phyloP scores from a whole-genome alignment of 1,139 yeast genomes.

The Kodamaea ohmeri region DNA sequence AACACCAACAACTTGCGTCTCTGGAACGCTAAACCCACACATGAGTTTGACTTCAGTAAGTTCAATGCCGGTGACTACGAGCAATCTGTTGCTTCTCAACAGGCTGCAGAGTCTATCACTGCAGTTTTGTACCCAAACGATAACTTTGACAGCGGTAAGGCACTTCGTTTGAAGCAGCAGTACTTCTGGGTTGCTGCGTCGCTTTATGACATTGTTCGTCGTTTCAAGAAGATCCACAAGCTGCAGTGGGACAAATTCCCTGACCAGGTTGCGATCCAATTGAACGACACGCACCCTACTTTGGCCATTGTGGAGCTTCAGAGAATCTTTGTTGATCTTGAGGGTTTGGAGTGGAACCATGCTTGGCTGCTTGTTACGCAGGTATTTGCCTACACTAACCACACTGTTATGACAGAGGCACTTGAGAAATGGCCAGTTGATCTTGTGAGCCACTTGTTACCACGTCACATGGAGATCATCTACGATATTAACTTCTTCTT shows the following conservation, averaged over 20 bases:
- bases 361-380: slow-evolving; percentile 83
- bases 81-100: slow-evolving; percentile 80
- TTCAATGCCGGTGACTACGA: slow-evolving; percentile 91
- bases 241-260: slow-evolving; percentile 77
- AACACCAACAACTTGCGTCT: slow-evolving; percentile 87
- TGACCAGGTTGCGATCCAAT: slow-evolving; percentile 85
- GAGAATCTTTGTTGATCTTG: slow-evolving; percentile 81
- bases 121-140: slow-evolving; percentile 92
- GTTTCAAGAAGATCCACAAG: slow-evolving; percentile 78
- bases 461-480: slow-evolving; percentile 89
- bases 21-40: slow-evolving; percentile 89
- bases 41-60: slow-evolving; percentile 88
- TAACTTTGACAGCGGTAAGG: slow-evolving; percentile 88
- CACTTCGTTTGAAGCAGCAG: slow-evolving; percentile 89
- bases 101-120: slow-evolving; percentile 86
- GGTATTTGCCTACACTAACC: slow-evolving; percentile 91
- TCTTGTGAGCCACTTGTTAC: slow-evolving; percentile 71
- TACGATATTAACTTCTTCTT: slow-evolving; percentile 82
- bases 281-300: slow-evolving; percentile 95
- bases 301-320: slow-evolving; percentile 87
- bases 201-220: slow-evolving; percentile 83
- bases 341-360: slow-evolving; percentile 72
- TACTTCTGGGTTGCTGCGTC: slow-evolving; percentile 98
- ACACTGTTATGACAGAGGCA: slow-evolving; percentile 93
- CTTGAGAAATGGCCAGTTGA: slow-evolving; percentile 94